Conservation (phyloP, 177 flowering plant genomes). For the Vitis hybrid region DNA sequence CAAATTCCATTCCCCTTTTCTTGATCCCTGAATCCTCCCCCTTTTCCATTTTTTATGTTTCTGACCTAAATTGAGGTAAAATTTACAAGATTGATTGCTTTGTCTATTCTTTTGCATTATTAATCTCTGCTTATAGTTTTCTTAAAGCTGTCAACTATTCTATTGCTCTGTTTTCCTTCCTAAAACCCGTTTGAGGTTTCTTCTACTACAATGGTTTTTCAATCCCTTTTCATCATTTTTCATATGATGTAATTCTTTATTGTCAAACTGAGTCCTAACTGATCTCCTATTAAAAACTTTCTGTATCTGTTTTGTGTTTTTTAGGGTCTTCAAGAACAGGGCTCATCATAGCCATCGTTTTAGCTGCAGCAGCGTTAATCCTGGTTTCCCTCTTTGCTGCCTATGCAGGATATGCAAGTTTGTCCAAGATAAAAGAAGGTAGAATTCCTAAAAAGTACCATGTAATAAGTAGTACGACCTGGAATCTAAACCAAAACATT, state of each 20-base stretch:
- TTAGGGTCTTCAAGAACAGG: slow-evolving; percentile 27
- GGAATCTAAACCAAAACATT: background rate
- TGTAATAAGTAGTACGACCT: background rate
- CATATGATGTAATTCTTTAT: too few relatives aligned
- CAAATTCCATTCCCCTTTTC: too few relatives aligned
- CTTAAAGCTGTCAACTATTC: too few relatives aligned
- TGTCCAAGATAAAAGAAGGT: slow-evolving; percentile 43
- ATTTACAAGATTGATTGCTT: background rate
- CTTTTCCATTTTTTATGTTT: background rate
- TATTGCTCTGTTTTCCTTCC: too few relatives aligned
- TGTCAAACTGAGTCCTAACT: background rate
- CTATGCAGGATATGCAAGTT: slow-evolving; percentile 39
- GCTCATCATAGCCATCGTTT: slow-evolving; percentile 26
- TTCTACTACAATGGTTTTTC: too few relatives aligned
- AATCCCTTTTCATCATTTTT: too few relatives aligned
- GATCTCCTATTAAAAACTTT: background rate
- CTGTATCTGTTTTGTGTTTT: slow-evolving; percentile 6
- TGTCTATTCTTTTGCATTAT: too few relatives aligned
- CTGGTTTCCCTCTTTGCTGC: slow-evolving; percentile 40
- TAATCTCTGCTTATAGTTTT: too few relatives aligned
- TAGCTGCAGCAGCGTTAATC: slow-evolving; percentile 33
- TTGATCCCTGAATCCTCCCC: too few relatives aligned
- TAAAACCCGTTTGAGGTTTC: too few relatives aligned
- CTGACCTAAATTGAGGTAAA: background rate
- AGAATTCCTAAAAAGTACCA: background rate